phyloP scores from a whole-genome alignment of 441 rosid genomes.

The Populus hybrid region DNA sequence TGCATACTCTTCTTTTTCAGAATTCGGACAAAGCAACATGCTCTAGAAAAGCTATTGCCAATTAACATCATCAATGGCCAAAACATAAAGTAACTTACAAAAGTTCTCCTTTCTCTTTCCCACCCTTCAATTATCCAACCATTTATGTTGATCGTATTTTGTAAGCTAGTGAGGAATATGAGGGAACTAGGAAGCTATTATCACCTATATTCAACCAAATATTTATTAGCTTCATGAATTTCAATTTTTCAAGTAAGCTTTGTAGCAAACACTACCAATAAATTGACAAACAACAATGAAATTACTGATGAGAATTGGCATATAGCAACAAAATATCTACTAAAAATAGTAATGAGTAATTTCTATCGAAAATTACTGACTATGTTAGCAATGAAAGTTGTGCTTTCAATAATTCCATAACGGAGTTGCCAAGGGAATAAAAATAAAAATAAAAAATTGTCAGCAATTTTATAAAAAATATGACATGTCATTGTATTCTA shows the following conservation, averaged over 20 bases:
- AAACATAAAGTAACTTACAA: not conserved
- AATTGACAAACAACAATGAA: no score
- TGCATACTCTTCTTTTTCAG: not conserved
- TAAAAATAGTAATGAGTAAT: no score
- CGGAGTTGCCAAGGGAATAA: no score
- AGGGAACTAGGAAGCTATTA: not conserved
- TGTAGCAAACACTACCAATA: no score
- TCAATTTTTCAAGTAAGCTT: not conserved
- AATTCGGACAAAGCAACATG: not conserved
- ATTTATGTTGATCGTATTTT: not conserved
- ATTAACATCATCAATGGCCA: not conserved
- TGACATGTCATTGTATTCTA: no score
- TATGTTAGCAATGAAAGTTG: no score
- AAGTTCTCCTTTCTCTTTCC: not conserved
- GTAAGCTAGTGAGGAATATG: not conserved
- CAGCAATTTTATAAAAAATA: no score
- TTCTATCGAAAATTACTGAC: no score
- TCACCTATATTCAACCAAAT: not conserved
- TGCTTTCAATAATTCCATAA: no score
- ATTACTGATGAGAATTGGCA: no score
- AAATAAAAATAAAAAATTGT: no score
- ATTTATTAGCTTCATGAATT: not conserved
- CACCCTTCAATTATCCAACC: not conserved
- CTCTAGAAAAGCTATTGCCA: not conserved
- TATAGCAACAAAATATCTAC: no score